These are phyloP conservation scores for Picea mariana DNA, from an alignment of 83 land plant species.

Conservation along the genomic window DNA sequence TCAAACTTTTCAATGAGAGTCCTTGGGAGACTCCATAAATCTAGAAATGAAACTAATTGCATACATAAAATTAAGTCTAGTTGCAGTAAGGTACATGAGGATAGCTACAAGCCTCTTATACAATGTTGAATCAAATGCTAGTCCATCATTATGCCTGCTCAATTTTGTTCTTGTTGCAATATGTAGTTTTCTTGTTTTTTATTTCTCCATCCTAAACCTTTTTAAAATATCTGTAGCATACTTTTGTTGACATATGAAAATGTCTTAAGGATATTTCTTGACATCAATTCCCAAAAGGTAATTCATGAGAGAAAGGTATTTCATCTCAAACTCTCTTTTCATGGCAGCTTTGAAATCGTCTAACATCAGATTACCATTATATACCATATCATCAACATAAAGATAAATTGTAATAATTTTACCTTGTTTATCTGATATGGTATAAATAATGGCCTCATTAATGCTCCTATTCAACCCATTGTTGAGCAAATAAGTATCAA, in stretches of 20 bases:
- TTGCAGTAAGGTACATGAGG: slow-evolving; percentile 11
- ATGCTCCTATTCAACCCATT: too few relatives aligned
- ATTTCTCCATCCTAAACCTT: slow-evolving; percentile 21
- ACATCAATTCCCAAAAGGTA: slow-evolving; percentile 31
- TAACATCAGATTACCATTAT: too few relatives aligned
- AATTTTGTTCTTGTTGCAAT: neutral
- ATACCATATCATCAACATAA: too few relatives aligned
- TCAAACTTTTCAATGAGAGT: too few relatives aligned
- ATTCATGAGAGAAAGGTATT: slow-evolving; percentile 13
- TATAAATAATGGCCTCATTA: too few relatives aligned
- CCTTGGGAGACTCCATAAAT: too few relatives aligned
- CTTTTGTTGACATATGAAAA: slow-evolving; percentile 22
- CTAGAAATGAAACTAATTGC: neutral
- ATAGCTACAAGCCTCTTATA: neutral
- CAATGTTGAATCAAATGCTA: neutral
- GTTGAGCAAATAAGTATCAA: too few relatives aligned
- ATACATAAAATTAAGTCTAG: slow-evolving; percentile 20
- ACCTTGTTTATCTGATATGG: too few relatives aligned
- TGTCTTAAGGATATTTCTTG: neutral
- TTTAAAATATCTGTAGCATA: slow-evolving; percentile 18
- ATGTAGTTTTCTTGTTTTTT: slow-evolving; percentile 15
- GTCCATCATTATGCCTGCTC: slow-evolving; percentile 2
- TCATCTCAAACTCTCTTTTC: slow-evolving; percentile 31
- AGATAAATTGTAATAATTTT: too few relatives aligned
- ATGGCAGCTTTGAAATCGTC: neutral